Percentiles rank a stretch among this genome's conserved stretches.
Evolutionary conservation across 1,139 yeast species (phyloP).

Genomic region (Geotrichum armillariae): DNA sequence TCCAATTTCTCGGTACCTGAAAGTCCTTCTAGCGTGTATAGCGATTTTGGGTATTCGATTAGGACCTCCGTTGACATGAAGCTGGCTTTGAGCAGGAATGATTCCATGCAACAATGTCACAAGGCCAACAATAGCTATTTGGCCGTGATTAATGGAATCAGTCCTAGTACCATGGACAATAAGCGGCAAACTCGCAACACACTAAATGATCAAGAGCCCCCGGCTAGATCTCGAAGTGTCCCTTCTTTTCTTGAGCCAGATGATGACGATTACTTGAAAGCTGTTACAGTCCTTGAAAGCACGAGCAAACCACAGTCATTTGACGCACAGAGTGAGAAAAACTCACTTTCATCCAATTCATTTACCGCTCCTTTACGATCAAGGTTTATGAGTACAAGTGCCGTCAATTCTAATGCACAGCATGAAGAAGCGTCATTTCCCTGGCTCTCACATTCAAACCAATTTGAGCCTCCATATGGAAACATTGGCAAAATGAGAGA

Average conservation of each 20-base stretch:
- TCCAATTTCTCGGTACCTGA: no score
- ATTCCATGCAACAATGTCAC: background rate
- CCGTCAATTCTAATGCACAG: background rate
- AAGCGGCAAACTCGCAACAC: background rate
- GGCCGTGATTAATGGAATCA: constrained; percentile 2
- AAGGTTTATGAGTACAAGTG: constrained; percentile 2
- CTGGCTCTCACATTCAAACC: background rate
- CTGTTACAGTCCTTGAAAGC: background rate
- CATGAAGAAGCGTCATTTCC: background rate
- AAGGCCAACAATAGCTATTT: constrained; percentile 4
- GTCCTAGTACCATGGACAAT: background rate
- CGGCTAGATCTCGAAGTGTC: constrained; percentile 10
- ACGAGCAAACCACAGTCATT: background rate
- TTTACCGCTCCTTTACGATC: background rate
- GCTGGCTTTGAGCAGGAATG: no score
- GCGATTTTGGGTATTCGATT: background rate
- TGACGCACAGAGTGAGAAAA: background rate
- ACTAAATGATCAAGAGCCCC: background rate
- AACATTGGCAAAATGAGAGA: background rate
- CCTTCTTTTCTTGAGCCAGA: constrained; percentile 10
- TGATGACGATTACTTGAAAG: background rate
- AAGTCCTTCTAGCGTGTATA: constrained; percentile 16
- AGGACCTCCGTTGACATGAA: no score
- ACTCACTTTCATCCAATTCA: background rate
- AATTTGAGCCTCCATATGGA: background rate